phyloP scores from a whole-genome alignment of 202 grass and related monocot species.

The Brachypodium distachyon region DNA sequence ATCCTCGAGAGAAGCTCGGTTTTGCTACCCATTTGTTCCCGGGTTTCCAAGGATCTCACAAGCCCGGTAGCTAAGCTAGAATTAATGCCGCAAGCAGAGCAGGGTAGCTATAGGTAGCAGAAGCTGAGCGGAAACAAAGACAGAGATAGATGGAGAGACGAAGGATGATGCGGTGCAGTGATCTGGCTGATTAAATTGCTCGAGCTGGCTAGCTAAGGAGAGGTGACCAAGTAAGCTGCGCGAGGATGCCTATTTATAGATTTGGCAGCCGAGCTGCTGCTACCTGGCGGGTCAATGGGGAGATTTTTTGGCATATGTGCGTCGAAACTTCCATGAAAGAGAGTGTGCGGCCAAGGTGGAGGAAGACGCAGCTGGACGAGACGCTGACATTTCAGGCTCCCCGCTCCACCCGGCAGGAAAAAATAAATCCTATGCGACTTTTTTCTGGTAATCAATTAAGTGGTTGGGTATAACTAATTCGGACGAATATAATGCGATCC shows the following conservation, averaged over 20 bases:
- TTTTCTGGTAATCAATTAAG: neutral
- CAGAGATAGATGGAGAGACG: neutral
- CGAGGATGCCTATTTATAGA: neutral
- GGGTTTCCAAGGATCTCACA: neutral
- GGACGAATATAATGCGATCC: neutral
- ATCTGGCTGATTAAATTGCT: neutral
- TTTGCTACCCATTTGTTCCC: neutral
- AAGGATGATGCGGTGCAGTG: neutral
- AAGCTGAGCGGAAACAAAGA: neutral
- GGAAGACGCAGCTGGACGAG: too few species aligned
- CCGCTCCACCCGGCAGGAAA: neutral
- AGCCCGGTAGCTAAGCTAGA: neutral
- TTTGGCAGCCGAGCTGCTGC: neutral
- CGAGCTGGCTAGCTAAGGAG: neutral
- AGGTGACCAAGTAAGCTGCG: neutral
- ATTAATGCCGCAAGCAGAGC: neutral
- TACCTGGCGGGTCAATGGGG: neutral
- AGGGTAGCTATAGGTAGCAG: neutral
- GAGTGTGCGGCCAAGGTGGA: neutral
- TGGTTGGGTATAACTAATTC: neutral
- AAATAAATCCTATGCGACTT: neutral
- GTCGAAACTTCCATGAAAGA: neutral
- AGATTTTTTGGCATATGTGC: neutral
- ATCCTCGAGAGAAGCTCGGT: conserved; percentile 46
- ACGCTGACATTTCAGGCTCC: neutral